Percentiles rank a stretch among this genome's conserved stretches.
Evolutionary conservation across 1,284 basidiomycete genomes (phyloP).

Genomic region (Cryptococcus sp.): DNA sequence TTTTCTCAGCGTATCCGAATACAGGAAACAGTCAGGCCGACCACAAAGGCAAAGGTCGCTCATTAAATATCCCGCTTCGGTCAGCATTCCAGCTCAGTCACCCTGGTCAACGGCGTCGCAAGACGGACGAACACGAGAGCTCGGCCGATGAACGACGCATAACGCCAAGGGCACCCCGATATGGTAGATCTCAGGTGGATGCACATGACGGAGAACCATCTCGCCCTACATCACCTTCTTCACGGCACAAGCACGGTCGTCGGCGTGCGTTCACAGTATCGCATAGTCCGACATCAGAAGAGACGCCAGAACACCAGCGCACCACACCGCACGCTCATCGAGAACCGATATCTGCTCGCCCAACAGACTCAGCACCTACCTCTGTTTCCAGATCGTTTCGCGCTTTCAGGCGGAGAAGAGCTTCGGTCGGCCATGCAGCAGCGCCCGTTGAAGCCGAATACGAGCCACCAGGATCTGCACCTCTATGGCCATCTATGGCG

Average conservation of each 20-base stretch:
- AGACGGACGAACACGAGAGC: slow-evolving; percentile 10
- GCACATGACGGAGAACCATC: not conserved
- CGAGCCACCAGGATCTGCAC: slow-evolving; percentile 8
- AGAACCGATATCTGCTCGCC: not conserved
- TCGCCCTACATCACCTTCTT: not conserved
- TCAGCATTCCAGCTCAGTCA: slow-evolving; percentile 18
- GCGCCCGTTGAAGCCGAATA: slow-evolving; percentile 18
- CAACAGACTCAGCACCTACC: not conserved
- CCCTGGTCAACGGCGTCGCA: slow-evolving; percentile 9
- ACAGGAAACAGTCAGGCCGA: slow-evolving; percentile 10
- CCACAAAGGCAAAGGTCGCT: slow-evolving; percentile 25
- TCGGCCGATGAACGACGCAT: slow-evolving; percentile 13
- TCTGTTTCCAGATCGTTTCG: slow-evolving; percentile 9
- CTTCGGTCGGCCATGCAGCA: slow-evolving; percentile 19
- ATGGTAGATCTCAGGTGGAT: not conserved
- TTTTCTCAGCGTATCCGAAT: slow-evolving; percentile 43
- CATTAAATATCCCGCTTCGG: slow-evolving; percentile 16
- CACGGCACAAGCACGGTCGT: not conserved
- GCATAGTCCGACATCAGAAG: slow-evolving; percentile 3
- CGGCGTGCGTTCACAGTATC: slow-evolving; percentile 13
- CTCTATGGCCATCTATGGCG: slow-evolving; percentile 28
- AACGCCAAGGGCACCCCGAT: not conserved
- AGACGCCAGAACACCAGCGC: not conserved
- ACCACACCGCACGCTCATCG: not conserved
- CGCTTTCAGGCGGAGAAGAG: slow-evolving; percentile 20